Evolutionary conservation across 306 rosid species (phyloP), one percentile per base, ranked within the genome.

Genomic region (Hippophae gyantsensis): DNA sequence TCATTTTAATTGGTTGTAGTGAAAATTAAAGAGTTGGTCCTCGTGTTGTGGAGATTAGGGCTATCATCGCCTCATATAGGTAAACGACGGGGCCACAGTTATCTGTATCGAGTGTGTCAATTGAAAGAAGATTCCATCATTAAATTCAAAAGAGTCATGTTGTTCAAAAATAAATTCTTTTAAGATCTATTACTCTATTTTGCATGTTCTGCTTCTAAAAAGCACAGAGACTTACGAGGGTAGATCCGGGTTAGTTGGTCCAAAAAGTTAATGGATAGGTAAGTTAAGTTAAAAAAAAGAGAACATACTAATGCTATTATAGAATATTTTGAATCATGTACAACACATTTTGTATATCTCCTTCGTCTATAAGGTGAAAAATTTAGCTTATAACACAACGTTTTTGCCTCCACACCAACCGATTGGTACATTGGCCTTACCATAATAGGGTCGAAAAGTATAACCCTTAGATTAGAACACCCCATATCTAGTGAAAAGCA

Each of bases 261-360:
- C 56, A 52, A 32, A 52, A 52, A 52, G 7, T 52, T 5, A 52
- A n/a, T 2, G 0, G 32, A 52, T 18, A 32, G 5, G 40, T 5
- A 2, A 52, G 25, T 25, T 10, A 1, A 52, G 18, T 7, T 52
- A 18, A 32, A 52, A 52, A 52, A 6, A 44, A 44, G 1, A 44
- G 10, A 44, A 44, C 1, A 1, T 44, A 44, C 1, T 18, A 0
- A 18, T 18, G 23, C 1, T 43, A 43, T 9, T 43, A 9, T 43
- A 43, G 1, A 43, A 43, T 43, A 1, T 43, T 52, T 1, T 14
- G 56, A 52, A 52, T 57, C 61, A 57, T 10, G 13, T 2, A 38
- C 7, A 25, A 2, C 48, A 57, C 61, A 57, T 48, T 57, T 57
- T 57, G 5, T 57, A 57, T 57, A 57, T 57, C 47, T 57, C 61